These are phyloP conservation scores for Cunninghamia lanceolata DNA, from an alignment of 75 land plant genomes.

Conservation along the genomic window DNA sequence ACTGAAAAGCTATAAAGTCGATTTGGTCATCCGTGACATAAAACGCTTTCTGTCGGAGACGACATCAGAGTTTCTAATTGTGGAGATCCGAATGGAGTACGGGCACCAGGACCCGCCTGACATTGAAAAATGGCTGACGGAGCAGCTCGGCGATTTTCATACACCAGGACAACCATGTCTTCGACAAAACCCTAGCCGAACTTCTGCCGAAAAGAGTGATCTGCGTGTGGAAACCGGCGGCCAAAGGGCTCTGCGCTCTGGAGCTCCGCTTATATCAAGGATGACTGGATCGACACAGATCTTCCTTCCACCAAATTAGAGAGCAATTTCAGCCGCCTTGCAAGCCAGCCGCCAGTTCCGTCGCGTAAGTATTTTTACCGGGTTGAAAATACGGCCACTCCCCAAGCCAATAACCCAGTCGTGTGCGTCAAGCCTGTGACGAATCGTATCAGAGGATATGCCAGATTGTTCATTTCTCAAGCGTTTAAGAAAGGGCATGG, in stretches of 20 bases:
- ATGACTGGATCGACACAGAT: conserved; percentile 93
- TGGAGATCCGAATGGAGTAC: conserved; percentile 87
- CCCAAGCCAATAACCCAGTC: conserved; percentile 71
- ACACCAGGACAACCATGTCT: conserved; percentile 61
- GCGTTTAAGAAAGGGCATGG: conserved; percentile 48
- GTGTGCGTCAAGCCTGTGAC: conserved; percentile 80
- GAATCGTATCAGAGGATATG: conserved; percentile 58
- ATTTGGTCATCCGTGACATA: conserved; percentile 66
- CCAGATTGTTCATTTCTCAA: conserved; percentile 75
- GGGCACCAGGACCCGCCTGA: conserved; percentile 79
- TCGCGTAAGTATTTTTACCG: conserved; percentile 75
- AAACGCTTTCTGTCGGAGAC: conserved; percentile 76
- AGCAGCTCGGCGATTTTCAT: conserved; percentile 70
- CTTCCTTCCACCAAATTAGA: conserved; percentile 80
- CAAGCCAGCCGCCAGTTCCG: conserved; percentile 56
- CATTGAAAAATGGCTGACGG: conserved; percentile 63
- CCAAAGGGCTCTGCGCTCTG: conserved; percentile 59
- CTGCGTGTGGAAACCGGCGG: conserved; percentile 83
- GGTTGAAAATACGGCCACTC: conserved; percentile 92
- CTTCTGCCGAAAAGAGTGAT: conserved; percentile 72
- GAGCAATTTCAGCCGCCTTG: conserved; percentile 60
- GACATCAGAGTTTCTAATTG: conserved; percentile 60
- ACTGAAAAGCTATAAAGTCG: conserved; percentile 64
- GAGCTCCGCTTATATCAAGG: conserved; percentile 59
- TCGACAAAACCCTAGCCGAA: conserved; percentile 51